phyloP scores from a whole-genome alignment of 2,329 filamentous ascomycete genomes.

The Penicillium brasilianum region DNA sequence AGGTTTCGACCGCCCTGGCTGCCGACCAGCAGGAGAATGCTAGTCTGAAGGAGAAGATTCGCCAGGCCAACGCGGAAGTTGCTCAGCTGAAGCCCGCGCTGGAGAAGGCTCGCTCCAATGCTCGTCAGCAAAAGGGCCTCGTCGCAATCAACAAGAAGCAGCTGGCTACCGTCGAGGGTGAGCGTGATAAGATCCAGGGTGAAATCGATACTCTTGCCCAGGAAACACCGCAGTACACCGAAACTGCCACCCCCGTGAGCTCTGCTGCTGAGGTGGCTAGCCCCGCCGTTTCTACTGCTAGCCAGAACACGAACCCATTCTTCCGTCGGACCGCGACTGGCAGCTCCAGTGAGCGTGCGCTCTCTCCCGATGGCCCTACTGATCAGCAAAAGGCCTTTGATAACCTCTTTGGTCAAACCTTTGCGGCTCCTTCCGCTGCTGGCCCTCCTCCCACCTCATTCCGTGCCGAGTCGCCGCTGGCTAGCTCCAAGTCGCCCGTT shows the following conservation, averaged over 20 bases:
- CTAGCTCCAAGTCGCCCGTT: constrained; percentile 49
- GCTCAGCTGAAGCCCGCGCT: constrained; percentile 84
- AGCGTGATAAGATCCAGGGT: constrained; percentile 82
- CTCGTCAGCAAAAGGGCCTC: constrained; percentile 91
- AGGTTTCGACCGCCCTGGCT: constrained; percentile 74
- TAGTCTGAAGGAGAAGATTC: constrained; percentile 84
- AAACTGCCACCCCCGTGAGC: constrained; percentile 45
- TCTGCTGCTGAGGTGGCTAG: constrained; percentile 64
- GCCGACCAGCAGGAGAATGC: constrained; percentile 88
- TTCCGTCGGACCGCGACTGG: constrained; percentile 69
- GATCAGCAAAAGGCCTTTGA: constrained; percentile 75
- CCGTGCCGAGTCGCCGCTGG: constrained; percentile 57
- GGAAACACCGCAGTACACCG: constrained; percentile 63
- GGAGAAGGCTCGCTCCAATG: constrained; percentile 90
- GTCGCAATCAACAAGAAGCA: constrained; percentile 99
- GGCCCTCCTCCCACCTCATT: constrained; percentile 65
- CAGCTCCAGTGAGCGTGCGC: constrained; percentile 54
- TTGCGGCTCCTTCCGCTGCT: constrained; percentile 53
- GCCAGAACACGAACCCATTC: constrained; percentile 87
- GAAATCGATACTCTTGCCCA: constrained; percentile 73
- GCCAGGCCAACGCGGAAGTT: constrained; percentile 80
- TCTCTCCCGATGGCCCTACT: constrained; percentile 49
- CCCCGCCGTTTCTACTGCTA: constrained; percentile 66
- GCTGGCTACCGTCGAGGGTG: constrained; percentile 82
- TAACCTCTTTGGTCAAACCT: constrained; percentile 79